Percentiles rank a stretch among this genome's conserved stretches.
phyloP scores from a whole-genome alignment of 495 filamentous ascomycete species.

The Penicillium macrosclerotiorum region DNA sequence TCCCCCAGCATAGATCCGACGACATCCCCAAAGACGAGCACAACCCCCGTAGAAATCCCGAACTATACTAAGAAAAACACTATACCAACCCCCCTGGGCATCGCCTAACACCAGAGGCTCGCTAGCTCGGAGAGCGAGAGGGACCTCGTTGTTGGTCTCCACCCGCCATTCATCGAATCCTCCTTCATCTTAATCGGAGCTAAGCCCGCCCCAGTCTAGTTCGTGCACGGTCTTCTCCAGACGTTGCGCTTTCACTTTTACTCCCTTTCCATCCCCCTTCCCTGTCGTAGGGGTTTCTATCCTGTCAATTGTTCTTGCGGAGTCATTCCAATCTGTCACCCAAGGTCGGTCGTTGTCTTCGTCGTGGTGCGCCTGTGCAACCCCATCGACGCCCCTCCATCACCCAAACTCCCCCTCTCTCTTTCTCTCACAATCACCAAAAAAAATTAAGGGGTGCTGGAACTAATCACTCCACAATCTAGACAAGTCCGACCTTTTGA shows the following conservation, averaged over 20 bases:
- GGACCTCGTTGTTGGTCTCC: too few species aligned
- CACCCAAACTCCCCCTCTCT: too few species aligned
- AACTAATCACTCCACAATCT: slow-evolving; percentile 18
- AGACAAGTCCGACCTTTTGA: slow-evolving; percentile 14
- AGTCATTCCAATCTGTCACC: slow-evolving; percentile 5
- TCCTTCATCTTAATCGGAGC: slow-evolving; percentile 28
- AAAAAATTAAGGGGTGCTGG: slow-evolving; percentile 16
- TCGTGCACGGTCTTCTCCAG: slow-evolving; percentile 23
- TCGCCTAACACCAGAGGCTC: too few species aligned
- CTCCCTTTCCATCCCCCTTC: slow-evolving; percentile 6
- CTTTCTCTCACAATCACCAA: background rate
- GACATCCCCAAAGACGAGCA: too few species aligned
- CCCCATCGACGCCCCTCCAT: too few species aligned
- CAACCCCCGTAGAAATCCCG: too few species aligned
- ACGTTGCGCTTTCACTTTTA: slow-evolving; percentile 13
- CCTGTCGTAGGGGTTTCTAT: slow-evolving; percentile 6
- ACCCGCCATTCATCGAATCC: slow-evolving; percentile 7
- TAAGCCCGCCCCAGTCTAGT: slow-evolving; percentile 16
- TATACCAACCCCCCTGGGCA: background rate
- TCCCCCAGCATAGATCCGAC: too few species aligned
- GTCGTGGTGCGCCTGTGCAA: background rate
- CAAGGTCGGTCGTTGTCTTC: too few species aligned
- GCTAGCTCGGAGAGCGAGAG: too few species aligned
- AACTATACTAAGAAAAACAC: background rate
- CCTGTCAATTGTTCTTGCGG: slow-evolving; percentile 5